Percentiles rank a stretch among this genome's conserved stretches.
Conservation (phyloP, 345 rosid species). For the Populus ilicifolia region DNA sequence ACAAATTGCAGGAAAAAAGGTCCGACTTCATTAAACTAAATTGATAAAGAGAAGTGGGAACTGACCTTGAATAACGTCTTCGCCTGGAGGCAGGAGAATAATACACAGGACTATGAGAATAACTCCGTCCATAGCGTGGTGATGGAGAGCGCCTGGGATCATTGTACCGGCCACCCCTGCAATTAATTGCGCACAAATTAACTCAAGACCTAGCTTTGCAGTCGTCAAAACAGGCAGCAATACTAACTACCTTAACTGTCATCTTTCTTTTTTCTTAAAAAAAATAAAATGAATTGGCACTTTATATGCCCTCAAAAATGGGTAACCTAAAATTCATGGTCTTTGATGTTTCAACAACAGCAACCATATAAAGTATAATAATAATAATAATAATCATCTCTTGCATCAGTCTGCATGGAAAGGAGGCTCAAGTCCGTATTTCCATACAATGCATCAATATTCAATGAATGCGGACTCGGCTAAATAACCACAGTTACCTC, state of each 20-base stretch:
- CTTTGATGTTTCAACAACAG: not conserved
- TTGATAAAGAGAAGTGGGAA: not conserved
- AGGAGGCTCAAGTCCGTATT: not conserved
- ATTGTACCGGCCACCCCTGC: conserved; percentile 41
- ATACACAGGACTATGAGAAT: conserved; percentile 49
- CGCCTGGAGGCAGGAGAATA: conserved; percentile 51
- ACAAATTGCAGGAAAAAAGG: not conserved
- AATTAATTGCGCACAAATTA: not conserved
- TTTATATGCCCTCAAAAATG: not conserved
- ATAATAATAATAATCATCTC: not conserved
- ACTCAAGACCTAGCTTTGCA: not conserved
- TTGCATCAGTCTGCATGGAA: not conserved
- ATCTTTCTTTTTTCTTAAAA: not conserved
- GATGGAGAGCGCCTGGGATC: conserved; percentile 66
- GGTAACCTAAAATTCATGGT: not conserved
- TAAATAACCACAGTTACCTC: conserved; percentile 31
- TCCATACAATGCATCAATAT: not conserved
- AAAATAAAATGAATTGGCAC: not conserved
- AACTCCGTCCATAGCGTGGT: conserved; percentile 50
- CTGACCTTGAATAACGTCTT: conserved; percentile 49
- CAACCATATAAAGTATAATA: not conserved
- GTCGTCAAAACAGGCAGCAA: not conserved
- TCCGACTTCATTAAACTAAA: not conserved
- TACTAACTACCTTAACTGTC: not conserved
- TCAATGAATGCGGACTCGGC: not conserved